Base-by-base conservation (phyloP, 2,329 filamentous ascomycete species). In the Talaromyces funiculosus region DNA sequence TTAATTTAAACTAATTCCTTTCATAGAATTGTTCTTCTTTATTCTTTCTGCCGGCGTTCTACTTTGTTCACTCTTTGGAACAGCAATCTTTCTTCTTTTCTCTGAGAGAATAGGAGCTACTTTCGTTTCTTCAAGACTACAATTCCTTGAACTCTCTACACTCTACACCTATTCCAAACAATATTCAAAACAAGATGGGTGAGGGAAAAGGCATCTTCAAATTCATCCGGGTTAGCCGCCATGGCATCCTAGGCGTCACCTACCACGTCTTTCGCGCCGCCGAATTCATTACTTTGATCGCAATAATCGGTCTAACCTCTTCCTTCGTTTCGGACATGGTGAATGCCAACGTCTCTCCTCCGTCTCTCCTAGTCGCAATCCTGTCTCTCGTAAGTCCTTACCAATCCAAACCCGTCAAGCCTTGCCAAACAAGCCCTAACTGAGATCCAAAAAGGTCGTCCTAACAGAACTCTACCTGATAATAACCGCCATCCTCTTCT, bases 321-420 rank as follows among this genome's bases (percentile, higher is more conserved):
- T 91, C 92, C 75, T 95, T 96, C 75, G 87, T 96, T 68, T 82
- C 86, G 24, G 82, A 90, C 67, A 91, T 95, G 72, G 84, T 90
- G 47, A 78, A 80, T 45, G 83, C 81, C 22, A 82, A 86, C 64
- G 83, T 87, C 59, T 80, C 83, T 31, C 85, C 89, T 0, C 90
- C 91, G 0, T 79, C 84, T 56, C 85, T 92, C 51, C 80, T 97
- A 22, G 84, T 96, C 31, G 54, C 37, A 6, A 54, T 61, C 8
- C 29, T 61, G 3, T 45, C 60, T 26, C 26, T 61, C 18, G 60
- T 61, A 45, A 43, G 59, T n/a, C 9, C n/a, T n/a, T 14, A 16
- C 22, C 22, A n/a, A 24, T 29, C 29, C 33, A 2, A 24, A 16
- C 12, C 12, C 18, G 16, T 37, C 14, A 42, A 45, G n/a, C n/a